Evolutionary conservation across 768 basidiomycete species (phyloP).

Genomic region (Pluteus cervinus): DNA sequence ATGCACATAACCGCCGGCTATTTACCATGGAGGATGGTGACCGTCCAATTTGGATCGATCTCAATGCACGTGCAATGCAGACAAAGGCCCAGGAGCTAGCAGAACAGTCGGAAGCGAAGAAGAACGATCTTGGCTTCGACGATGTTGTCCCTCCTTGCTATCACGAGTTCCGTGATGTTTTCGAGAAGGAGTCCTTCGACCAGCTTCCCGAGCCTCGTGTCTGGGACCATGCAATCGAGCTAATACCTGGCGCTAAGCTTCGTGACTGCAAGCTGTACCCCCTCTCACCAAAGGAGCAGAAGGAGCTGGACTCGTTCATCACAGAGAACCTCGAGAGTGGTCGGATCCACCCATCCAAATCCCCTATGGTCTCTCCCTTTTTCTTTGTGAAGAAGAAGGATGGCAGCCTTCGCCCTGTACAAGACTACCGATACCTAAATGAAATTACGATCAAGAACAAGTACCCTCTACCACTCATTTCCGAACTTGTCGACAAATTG

Average conservation of each 20-base stretch:
- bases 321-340: slow-evolving; percentile 18
- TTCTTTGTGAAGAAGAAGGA: slow-evolving; percentile 27
- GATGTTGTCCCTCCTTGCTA: too few species aligned
- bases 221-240: slow-evolving; percentile 30
- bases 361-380: slow-evolving; percentile 23
- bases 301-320: slow-evolving; percentile 17
- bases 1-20: too few species aligned
- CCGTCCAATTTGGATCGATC: too few species aligned
- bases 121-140: too few species aligned
- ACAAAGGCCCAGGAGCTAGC: too few species aligned
- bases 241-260: slow-evolving; percentile 19
- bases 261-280: slow-evolving; percentile 17
- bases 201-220: slow-evolving; percentile 10
- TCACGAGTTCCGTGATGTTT: slow-evolving; percentile 7
- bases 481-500: slow-evolving; percentile 23
- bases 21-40: too few species aligned
- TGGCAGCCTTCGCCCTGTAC: slow-evolving; percentile 24
- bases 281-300: slow-evolving; percentile 13
- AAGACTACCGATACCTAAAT: slow-evolving; percentile 16
- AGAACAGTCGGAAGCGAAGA: too few species aligned
- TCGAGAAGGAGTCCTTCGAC: slow-evolving; percentile 10
- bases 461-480: slow-evolving; percentile 26
- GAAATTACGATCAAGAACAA: slow-evolving; percentile 17
- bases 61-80: too few species aligned
- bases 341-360: slow-evolving; percentile 22